A percentile compares a stretch with the other conserved stretches of the same genome.
phyloP scores from a whole-genome alignment of 163 green algal species.

The Trebouxiophyceae sp. region DNA sequence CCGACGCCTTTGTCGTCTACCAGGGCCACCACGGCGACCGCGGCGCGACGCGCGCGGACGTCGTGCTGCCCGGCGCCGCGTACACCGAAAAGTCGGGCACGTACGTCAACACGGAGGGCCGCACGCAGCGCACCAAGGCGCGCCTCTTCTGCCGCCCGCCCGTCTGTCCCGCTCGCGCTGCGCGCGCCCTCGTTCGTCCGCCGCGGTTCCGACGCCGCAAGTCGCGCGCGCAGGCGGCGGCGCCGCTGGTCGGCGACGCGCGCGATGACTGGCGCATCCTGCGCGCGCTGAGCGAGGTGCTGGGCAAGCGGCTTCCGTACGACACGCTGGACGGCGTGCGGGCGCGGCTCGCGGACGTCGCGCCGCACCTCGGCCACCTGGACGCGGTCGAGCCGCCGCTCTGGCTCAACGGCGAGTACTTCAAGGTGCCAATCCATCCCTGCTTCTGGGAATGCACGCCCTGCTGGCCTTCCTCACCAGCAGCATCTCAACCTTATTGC shows the following conservation, averaged over 20 bases:
- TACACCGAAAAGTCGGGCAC: slow-evolving; percentile 97
- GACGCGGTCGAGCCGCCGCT: slow-evolving; percentile 66
- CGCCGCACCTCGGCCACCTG: slow-evolving; percentile 67
- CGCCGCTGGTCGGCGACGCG: slow-evolving; percentile 71
- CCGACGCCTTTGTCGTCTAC: slow-evolving; percentile 94
- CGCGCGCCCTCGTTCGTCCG: slow-evolving; percentile 68
- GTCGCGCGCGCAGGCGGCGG: slow-evolving; percentile 43
- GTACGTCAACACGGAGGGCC: slow-evolving; percentile 98
- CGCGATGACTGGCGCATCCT: slow-evolving; percentile 97
- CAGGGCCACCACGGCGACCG: slow-evolving; percentile 94
- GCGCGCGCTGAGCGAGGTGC: slow-evolving; percentile 69
- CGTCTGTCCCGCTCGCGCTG: slow-evolving; percentile 16
- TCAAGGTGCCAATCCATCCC: slow-evolving; percentile 52
- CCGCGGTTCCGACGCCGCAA: slow-evolving; percentile 86
- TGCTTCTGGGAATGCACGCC: too few relatives aligned
- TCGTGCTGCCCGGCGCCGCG: slow-evolving; percentile 87
- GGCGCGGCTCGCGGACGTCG: slow-evolving; percentile 69
- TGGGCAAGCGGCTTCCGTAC: slow-evolving; percentile 79
- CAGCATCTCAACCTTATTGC: too few relatives aligned
- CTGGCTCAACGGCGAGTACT: slow-evolving; percentile 86
- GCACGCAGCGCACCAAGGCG: slow-evolving; percentile 71
- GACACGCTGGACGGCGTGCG: slow-evolving; percentile 61
- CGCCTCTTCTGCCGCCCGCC: too few relatives aligned
- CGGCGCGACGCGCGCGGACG: slow-evolving; percentile 82
- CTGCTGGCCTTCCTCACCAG: too few relatives aligned